A percentile compares a stretch with the other conserved stretches of the same genome.
These are phyloP conservation scores for Ophiostoma quercus DNA, from an alignment of 2,329 filamentous ascomycete species.

Conservation along the genomic window DNA sequence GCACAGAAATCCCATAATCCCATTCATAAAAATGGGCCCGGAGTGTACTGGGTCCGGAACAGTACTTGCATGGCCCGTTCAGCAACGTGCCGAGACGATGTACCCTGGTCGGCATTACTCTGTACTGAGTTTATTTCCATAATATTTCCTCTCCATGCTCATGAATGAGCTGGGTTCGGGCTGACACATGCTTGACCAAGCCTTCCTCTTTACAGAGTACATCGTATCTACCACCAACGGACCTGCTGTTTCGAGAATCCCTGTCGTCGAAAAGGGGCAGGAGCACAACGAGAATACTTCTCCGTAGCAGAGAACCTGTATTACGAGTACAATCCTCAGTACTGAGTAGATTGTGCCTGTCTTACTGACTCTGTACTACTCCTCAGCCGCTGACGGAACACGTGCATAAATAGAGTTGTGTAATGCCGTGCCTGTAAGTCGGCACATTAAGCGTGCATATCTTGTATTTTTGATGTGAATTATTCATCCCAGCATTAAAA, in stretches of 20 bases:
- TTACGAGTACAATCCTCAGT: too few relatives aligned
- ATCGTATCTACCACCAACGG: not conserved
- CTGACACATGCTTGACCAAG: not conserved
- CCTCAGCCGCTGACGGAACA: not conserved
- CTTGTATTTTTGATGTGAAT: not conserved
- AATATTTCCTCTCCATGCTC: not conserved
- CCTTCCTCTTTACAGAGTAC: not conserved
- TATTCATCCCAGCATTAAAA: too few relatives aligned
- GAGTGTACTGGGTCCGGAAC: not conserved
- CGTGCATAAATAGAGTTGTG: slow-evolving; percentile 7
- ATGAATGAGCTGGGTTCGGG: not conserved
- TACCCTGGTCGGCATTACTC: not conserved
- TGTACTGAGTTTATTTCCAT: too few relatives aligned
- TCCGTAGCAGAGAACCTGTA: too few relatives aligned
- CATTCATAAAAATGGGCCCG: too few relatives aligned
- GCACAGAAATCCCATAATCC: not conserved
- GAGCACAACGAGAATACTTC: not conserved
- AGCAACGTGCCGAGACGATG: slow-evolving; percentile 7
- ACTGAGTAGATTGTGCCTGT: too few relatives aligned
- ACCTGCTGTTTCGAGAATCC: slow-evolving; percentile 16
- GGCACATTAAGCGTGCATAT: not conserved
- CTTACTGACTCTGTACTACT: too few relatives aligned
- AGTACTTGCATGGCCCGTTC: slow-evolving; percentile 9
- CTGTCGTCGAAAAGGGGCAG: slow-evolving; percentile 5
- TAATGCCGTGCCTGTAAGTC: not conserved